Percentiles rank a stretch among this genome's conserved stretches.
These are phyloP conservation scores for Prunus yedoensis DNA, from an alignment of 331 rosid species.

Conservation along the genomic window DNA sequence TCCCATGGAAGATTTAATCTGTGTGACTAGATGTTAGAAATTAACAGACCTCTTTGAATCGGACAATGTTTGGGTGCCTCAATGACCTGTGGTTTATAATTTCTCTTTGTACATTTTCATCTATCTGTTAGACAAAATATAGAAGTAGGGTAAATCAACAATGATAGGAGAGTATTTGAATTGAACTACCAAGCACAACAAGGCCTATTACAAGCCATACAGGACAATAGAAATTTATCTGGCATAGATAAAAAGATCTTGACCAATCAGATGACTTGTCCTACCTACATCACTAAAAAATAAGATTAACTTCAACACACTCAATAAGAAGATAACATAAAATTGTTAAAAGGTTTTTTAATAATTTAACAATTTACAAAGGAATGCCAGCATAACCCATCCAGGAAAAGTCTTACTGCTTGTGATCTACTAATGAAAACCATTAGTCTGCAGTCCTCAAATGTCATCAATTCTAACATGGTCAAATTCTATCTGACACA, in stretches of 20 bases:
- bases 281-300: background rate
- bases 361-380: background rate
- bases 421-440: background rate
- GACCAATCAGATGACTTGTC: constrained; percentile 8
- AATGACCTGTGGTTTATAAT: constrained; percentile 92
- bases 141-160: constrained; percentile 16
- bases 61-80: constrained; percentile 94
- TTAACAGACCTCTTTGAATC: constrained; percentile 82
- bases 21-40: constrained; percentile 7
- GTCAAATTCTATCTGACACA: background rate
- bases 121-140: constrained; percentile 58
- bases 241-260: background rate
- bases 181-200: background rate
- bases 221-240: background rate
- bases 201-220: background rate
- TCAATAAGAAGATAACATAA: background rate
- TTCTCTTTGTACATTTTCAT: constrained; percentile 92
- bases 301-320: background rate
- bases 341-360: background rate
- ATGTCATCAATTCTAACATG: background rate
- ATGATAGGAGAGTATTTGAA: background rate
- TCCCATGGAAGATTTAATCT: constrained; percentile 1
- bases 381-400: background rate
- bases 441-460: constrained; percentile 3
- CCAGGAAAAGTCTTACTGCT: background rate